Conservation (phyloP, 345 rosid genomes). For the Trapa incisa region DNA sequence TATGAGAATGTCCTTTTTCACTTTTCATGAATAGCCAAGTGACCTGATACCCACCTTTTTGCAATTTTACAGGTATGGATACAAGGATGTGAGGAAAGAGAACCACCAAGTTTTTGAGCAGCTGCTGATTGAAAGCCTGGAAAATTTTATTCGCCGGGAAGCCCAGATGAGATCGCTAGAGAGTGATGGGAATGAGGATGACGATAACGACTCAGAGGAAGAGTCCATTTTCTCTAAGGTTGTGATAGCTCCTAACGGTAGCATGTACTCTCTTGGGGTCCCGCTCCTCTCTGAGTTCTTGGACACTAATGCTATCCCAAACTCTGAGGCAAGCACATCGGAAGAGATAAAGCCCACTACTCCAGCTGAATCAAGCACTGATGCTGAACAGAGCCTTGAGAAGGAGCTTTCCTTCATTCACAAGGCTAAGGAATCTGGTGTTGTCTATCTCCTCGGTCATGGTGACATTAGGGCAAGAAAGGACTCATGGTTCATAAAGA, state of each 20-base stretch:
- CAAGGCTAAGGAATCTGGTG: slow-evolving; percentile 89
- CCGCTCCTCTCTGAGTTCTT: slow-evolving; percentile 70
- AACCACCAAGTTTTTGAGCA: slow-evolving; percentile 93
- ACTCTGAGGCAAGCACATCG: slow-evolving; percentile 49
- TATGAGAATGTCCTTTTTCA: neutral
- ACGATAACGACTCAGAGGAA: slow-evolving; percentile 52
- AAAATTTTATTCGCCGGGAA: slow-evolving; percentile 91
- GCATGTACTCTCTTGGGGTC: slow-evolving; percentile 69
- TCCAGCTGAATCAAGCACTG: slow-evolving; percentile 23
- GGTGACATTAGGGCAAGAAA: slow-evolving; percentile 95
- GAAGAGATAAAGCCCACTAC: slow-evolving; percentile 29
- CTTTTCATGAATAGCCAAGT: neutral
- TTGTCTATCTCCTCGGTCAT: slow-evolving; percentile 94
- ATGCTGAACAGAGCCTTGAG: slow-evolving; percentile 82
- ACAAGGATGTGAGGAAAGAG: slow-evolving; percentile 91
- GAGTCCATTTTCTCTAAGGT: slow-evolving; percentile 43
- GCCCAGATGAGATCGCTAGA: slow-evolving; percentile 84
- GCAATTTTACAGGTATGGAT: slow-evolving; percentile 63
- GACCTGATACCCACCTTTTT: slow-evolving; percentile 2
- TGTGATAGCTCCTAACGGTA: slow-evolving; percentile 85
- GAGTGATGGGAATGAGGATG: slow-evolving; percentile 69
- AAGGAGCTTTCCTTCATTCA: slow-evolving; percentile 86
- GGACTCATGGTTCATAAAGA: slow-evolving; percentile 96
- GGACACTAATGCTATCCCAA: slow-evolving; percentile 18
- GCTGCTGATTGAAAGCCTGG: slow-evolving; percentile 92